A percentile compares a stretch with the other conserved stretches of the same genome.
Evolutionary conservation across 345 rosid genomes (phyloP).

Genomic region (Syzygium grande): DNA sequence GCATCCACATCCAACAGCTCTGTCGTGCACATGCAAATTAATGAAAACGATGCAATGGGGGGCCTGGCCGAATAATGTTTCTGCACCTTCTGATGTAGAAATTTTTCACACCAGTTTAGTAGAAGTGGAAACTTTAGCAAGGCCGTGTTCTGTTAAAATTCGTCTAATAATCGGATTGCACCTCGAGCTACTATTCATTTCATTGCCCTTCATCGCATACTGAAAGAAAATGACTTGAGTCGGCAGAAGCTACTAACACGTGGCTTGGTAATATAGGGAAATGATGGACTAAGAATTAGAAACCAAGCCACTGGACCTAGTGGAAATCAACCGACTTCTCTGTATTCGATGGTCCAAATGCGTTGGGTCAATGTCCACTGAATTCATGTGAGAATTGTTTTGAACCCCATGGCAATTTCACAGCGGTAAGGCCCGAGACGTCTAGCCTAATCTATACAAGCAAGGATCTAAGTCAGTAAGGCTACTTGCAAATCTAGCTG

Average conservation of each 20-base stretch:
- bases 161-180: neutral
- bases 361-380: neutral
- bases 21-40: neutral
- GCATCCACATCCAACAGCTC: neutral
- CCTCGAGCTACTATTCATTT: neutral
- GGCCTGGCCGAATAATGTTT: neutral
- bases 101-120: neutral
- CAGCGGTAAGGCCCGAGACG: rapidly evolving
- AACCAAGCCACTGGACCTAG: neutral
- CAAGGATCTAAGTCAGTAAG: neutral
- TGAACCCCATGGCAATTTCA: neutral
- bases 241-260: neutral
- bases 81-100: neutral
- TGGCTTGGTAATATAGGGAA: neutral
- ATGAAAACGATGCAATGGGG: neutral
- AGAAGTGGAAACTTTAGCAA: neutral
- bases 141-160: neutral
- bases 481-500: neutral
- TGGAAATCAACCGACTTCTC: neutral
- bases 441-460: neutral
- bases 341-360: neutral
- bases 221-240: neutral
- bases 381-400: neutral
- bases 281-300: neutral
- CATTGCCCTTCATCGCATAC: neutral